A percentile compares a stretch with the other conserved stretches of the same genome.
Conservation (phyloP, 345 rosid species). For the Cardamine occulta region DNA sequence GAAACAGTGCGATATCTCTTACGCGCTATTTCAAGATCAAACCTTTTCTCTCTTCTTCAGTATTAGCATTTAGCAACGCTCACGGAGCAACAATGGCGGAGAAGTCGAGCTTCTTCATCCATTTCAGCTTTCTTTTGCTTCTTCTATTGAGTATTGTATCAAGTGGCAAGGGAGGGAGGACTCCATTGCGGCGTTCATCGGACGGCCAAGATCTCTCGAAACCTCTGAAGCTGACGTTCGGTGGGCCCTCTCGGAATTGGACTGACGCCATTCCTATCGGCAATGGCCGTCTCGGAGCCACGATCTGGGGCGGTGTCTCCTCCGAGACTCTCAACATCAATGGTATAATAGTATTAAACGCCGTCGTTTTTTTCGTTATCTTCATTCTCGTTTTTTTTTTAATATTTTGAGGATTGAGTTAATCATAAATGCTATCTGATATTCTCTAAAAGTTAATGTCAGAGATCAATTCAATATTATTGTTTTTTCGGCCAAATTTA, state of each 20-base stretch:
- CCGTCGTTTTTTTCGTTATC: not conserved
- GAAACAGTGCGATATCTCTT: not conserved
- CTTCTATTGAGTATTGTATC: not conserved
- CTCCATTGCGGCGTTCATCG: constrained; percentile 51
- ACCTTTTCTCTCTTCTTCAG: not conserved
- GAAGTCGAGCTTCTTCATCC: constrained; percentile 40
- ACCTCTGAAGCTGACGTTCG: constrained; percentile 66
- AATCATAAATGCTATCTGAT: constrained; percentile 30
- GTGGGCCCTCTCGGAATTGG: constrained; percentile 75
- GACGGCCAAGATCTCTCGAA: constrained; percentile 43
- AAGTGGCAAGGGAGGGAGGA: constrained; percentile 49
- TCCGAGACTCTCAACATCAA: constrained; percentile 77
- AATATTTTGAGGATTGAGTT: constrained; percentile 7
- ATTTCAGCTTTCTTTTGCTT: constrained; percentile 26
- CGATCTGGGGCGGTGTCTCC: constrained; percentile 87
- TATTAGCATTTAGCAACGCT: constrained; percentile 36
- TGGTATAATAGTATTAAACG: constrained; percentile 48
- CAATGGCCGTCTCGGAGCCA: constrained; percentile 92
- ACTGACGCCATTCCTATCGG: constrained; percentile 89
- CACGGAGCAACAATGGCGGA: constrained; percentile 39
- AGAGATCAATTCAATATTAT: not conserved
- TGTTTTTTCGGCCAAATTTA: constrained; percentile 1
- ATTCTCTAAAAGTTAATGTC: constrained; percentile 16
- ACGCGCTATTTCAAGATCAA: constrained; percentile 30
- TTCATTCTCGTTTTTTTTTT: not conserved